These are phyloP conservation scores for Potentilla sterilis DNA, from an alignment of 306 rosid genomes.

Conservation along the genomic window DNA sequence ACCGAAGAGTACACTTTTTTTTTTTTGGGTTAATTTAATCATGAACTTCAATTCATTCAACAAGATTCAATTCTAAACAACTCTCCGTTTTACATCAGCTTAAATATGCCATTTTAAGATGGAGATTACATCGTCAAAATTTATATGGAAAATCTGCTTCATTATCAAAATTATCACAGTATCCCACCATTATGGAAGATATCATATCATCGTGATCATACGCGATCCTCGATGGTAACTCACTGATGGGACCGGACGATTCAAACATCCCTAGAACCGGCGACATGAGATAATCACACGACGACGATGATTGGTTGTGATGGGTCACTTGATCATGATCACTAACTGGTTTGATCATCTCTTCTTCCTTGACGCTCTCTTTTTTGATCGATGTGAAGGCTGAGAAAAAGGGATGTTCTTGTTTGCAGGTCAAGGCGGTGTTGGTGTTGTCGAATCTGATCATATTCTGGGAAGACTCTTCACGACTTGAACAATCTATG, in stretches of 20 bases:
- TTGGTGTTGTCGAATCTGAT: slow-evolving; percentile 40
- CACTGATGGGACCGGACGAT: background rate
- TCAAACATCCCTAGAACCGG: slow-evolving; percentile 30
- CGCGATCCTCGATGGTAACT: background rate
- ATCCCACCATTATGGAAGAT: background rate
- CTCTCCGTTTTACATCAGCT: no score
- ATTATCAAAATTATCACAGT: background rate
- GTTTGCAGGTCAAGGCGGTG: background rate
- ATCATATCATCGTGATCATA: background rate
- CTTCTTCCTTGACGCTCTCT: background rate
- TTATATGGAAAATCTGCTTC: background rate
- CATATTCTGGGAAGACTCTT: slow-evolving; percentile 27
- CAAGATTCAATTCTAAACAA: no score
- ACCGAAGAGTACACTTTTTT: no score
- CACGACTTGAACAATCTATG: slow-evolving; percentile 30
- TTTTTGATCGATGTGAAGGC: slow-evolving; percentile 8
- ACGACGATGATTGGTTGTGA: slow-evolving; percentile 20
- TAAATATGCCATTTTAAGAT: no score
- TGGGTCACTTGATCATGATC: background rate
- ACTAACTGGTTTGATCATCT: background rate
- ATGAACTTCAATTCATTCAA: no score
- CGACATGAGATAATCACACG: slow-evolving; percentile 29
- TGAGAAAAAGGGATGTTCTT: slow-evolving; percentile 22
- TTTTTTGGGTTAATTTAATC: no score
- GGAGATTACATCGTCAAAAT: background rate